Evolutionary conservation across 176 grass and related monocot genomes (phyloP).

Genomic region (Cocos nucifera): DNA sequence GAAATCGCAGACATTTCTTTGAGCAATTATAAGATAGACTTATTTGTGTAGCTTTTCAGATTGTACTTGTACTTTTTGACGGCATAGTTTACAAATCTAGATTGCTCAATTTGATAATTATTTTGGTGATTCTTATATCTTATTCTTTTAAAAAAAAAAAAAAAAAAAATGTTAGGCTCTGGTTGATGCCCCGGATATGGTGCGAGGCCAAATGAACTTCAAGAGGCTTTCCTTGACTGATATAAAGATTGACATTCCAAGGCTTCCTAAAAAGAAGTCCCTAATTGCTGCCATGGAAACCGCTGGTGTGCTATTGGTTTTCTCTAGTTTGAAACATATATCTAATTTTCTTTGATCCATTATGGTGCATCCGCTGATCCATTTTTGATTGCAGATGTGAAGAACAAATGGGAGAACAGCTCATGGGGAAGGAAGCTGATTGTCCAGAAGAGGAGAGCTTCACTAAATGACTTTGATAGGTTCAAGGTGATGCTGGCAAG

Average conservation of each 20-base stretch:
- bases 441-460: constrained; percentile 90
- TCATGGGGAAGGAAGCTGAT: constrained; percentile 94
- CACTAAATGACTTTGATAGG: constrained; percentile 87
- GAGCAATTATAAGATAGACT: too few species aligned
- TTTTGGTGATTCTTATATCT: background rate
- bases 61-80: too few species aligned
- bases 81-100: too few species aligned
- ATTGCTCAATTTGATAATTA: background rate
- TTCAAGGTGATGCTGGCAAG: constrained; percentile 90
- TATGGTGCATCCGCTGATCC: too few species aligned
- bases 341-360: too few species aligned
- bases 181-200: constrained; percentile 91
- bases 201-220: constrained; percentile 91
- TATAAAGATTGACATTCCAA: constrained; percentile 46
- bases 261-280: constrained; percentile 43
- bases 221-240: constrained; percentile 43
- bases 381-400: constrained; percentile 47
- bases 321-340: too few species aligned
- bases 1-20: too few species aligned
- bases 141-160: too few species aligned
- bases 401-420: constrained; percentile 91
- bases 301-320: constrained; percentile 23
- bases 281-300: constrained; percentile 41
- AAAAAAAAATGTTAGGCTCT: constrained; percentile 39
- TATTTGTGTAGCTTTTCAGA: too few species aligned